Conservation (phyloP, 148 eudicot genomes). For the Arctostaphylos glauca region DNA sequence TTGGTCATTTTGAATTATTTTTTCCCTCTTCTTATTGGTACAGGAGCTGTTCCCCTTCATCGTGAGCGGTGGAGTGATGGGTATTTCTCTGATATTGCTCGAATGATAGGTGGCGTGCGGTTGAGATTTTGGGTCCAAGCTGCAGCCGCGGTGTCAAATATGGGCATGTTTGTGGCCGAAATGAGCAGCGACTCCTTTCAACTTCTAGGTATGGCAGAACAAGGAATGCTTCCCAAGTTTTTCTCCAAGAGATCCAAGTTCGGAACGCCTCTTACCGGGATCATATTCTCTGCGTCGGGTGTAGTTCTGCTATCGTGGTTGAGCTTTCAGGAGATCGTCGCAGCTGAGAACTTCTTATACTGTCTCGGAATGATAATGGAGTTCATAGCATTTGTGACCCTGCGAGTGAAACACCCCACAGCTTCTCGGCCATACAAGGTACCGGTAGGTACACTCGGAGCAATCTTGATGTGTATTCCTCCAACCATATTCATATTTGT, state of each 20-base stretch:
- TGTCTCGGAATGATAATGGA: conserved; percentile 47
- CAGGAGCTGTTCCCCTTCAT: conserved; percentile 31
- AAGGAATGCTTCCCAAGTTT: conserved; percentile 36
- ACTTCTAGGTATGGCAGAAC: conserved; percentile 40
- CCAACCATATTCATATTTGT: conserved; percentile 29
- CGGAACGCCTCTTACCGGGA: conserved; percentile 34
- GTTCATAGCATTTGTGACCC: conserved; percentile 30
- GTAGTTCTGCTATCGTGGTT: conserved; percentile 4
- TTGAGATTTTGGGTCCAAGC: conserved; percentile 38
- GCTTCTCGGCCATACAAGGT: conserved; percentile 39
- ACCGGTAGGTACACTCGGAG: conserved; percentile 38
- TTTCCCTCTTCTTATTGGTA: conserved; percentile 39
- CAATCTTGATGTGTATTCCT: conserved; percentile 33
- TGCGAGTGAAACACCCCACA: conserved; percentile 29
- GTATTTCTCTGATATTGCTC: conserved; percentile 35
- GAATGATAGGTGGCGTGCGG: conserved; percentile 35
- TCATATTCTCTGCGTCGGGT: conserved; percentile 35
- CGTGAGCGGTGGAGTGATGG: conserved; percentile 36
- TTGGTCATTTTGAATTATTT: conserved; percentile 31
- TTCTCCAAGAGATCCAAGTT: conserved; percentile 36
- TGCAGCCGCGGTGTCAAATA: conserved; percentile 38
- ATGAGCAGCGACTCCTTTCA: conserved; percentile 43
- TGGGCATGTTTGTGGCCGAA: conserved; percentile 42
- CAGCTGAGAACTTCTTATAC: conserved; percentile 42
- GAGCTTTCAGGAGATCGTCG: conserved; percentile 37